Percentiles rank a stretch among this genome's conserved stretches.
phyloP scores from a whole-genome alignment of 495 filamentous ascomycete genomes.

The Penicillium arizonense region DNA sequence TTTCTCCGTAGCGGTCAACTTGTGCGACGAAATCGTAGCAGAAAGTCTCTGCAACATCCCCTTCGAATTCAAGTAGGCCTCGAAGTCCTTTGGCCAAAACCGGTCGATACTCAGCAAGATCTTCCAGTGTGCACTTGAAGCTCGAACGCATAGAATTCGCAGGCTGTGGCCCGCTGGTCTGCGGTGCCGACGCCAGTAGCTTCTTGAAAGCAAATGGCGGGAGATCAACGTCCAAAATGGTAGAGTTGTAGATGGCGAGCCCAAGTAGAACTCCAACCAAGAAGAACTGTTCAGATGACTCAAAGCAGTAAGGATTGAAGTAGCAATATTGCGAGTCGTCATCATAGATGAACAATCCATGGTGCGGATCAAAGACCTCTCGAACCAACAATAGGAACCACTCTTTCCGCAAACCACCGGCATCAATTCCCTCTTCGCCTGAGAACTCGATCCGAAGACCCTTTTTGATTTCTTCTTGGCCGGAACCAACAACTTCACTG shows the following conservation, averaged over 20 bases:
- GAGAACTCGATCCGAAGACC: slow-evolving; percentile 82
- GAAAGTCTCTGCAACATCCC: slow-evolving; percentile 79
- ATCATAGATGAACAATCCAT: slow-evolving; percentile 90
- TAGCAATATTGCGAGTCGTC: slow-evolving; percentile 95
- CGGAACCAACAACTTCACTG: slow-evolving; percentile 80
- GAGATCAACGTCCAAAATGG: slow-evolving; percentile 85
- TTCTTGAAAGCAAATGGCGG: slow-evolving; percentile 95
- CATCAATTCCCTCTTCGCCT: slow-evolving; percentile 91
- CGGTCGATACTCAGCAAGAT: slow-evolving; percentile 83
- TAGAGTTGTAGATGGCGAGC: slow-evolving; percentile 95
- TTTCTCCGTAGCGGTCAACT: slow-evolving; percentile 73
- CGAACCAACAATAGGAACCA: slow-evolving; percentile 92
- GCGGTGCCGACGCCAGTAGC: slow-evolving; percentile 69
- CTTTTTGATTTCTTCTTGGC: slow-evolving; percentile 90
- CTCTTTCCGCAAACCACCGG: slow-evolving; percentile 88
- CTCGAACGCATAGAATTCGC: slow-evolving; percentile 53
- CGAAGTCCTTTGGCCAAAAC: slow-evolving; percentile 72
- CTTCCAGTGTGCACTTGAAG: slow-evolving; percentile 74
- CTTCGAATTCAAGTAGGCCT: slow-evolving; percentile 77
- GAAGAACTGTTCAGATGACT: slow-evolving; percentile 92
- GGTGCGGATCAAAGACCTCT: slow-evolving; percentile 88
- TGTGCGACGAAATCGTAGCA: slow-evolving; percentile 82
- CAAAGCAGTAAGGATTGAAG: slow-evolving; percentile 89
- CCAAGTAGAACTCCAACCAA: slow-evolving; percentile 86
- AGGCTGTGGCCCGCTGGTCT: slow-evolving; percentile 46